Base-by-base conservation (phyloP, 2,329 filamentous ascomycete species). In the Pseudogymnoascus sp. region DNA sequence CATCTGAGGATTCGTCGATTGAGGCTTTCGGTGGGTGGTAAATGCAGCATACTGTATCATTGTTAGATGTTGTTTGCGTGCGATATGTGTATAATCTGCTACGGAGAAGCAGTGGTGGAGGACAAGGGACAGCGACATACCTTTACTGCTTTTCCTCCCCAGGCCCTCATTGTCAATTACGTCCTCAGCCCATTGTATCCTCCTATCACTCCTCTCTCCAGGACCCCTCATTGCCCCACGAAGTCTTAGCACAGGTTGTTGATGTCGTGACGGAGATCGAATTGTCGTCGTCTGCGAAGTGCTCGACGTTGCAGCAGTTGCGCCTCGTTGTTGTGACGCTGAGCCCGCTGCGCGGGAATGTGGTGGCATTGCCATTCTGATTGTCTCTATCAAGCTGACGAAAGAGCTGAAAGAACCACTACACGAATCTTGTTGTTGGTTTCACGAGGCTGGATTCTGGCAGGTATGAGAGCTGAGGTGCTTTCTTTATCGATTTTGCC, bases 81-180 rank as follows among this genome's bases (percentile, higher is more conserved):
- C 19, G 19, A 13, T n/a, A 21, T 37, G 5, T 37, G 18, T 15
- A 39, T 19, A 12, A 39, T 39, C 18, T 39, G 37, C 9, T 39
- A 18, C 23, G 19, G 19, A 8, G 19, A 26, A 23, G 21, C 5
- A n/a, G 39, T 45, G 19, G 5, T 2, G n/a, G 23, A 9, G 9
- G n/a, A 15, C n/a, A 9, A n/a, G 15, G 4, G 26, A 15, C n/a
- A 2, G 38, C 13, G 19, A 67, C 73, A 33, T 73, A 92, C 90
- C 89, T 83, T 99, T 99, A 15, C 90, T 95, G 65, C 84, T 92
- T 76, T 97, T 99, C 74, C 89, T 89, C 6, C 91, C 91, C 72
- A 97, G 81, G 3, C 90, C 90, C 74, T 99, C 94, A 70, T 99
- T 99, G 74, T 99, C 92, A 2, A 99, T 79, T 5, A 96, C 92